These are phyloP conservation scores for Rhizophagus sp. DNA, from an alignment of 192 early-diverging fungal genomes.

Conservation along the genomic window DNA sequence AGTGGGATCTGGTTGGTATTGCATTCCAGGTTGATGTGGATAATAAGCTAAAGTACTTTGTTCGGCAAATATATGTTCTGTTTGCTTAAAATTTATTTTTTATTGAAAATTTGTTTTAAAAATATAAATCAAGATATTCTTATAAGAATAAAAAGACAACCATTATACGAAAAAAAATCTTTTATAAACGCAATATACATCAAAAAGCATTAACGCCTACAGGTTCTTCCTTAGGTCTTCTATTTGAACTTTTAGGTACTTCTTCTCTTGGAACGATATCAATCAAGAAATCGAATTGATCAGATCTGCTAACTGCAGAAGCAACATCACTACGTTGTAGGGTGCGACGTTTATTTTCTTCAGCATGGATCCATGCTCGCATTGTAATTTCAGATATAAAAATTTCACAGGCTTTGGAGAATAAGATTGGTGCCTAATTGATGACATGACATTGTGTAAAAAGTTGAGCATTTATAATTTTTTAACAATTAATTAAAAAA, in stretches of 20 bases:
- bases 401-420: conserved; percentile 95
- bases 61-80: conserved; percentile 22
- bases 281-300: conserved; percentile 97
- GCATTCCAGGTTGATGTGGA: neutral
- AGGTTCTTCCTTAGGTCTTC: conserved; percentile 28
- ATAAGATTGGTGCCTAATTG: conserved; percentile 79
- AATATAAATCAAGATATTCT: neutral
- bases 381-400: conserved; percentile 90
- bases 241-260: conserved; percentile 30
- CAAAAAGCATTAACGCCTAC: conserved; percentile 22
- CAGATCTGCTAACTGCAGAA: conserved; percentile 82
- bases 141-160: neutral
- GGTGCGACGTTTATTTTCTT: conserved; percentile 96
- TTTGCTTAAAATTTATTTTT: neutral
- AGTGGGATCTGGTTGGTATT: conserved; percentile 4
- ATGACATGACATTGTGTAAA: neutral
- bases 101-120: neutral
- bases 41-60: conserved; percentile 25
- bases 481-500: neutral
- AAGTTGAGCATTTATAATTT: neutral
- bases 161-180: conserved; percentile 4
- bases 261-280: conserved; percentile 98
- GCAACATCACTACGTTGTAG: conserved; percentile 91
- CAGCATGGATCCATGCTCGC: conserved; percentile 87
- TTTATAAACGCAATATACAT: conserved; percentile 2